Percentiles rank a stretch among this genome's conserved stretches.
phyloP scores from a whole-genome alignment of 306 rosid genomes.

The Lagenaria siceraria region DNA sequence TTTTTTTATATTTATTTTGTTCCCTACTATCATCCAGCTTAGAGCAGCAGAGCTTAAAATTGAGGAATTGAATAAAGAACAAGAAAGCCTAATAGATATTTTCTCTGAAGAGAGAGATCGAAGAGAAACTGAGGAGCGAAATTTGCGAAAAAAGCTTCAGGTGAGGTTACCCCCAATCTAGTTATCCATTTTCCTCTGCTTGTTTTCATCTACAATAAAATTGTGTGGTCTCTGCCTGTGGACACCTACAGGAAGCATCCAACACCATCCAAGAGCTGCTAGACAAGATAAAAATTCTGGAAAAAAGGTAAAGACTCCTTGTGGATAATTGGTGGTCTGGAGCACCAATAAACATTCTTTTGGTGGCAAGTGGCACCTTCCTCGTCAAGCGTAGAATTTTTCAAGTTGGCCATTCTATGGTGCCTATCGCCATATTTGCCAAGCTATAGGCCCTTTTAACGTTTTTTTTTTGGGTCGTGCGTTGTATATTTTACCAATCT shows the following conservation, averaged over 20 bases:
- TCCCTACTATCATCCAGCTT: conserved; percentile 30
- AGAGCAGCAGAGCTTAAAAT: conserved; percentile 32
- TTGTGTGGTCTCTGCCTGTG: background rate
- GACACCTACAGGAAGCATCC: conserved; percentile 55
- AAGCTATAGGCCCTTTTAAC: background rate
- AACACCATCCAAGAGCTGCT: conserved; percentile 55
- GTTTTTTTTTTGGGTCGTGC: background rate
- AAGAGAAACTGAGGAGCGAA: conserved; percentile 50
- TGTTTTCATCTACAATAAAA: background rate
- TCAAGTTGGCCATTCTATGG: too few species aligned
- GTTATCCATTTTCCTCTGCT: background rate
- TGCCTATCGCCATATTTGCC: background rate
- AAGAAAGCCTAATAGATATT: conserved; percentile 59
- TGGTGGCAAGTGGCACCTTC: background rate
- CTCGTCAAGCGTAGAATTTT: background rate
- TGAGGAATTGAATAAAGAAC: conserved; percentile 60
- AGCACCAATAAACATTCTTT: background rate
- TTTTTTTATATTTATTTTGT: background rate
- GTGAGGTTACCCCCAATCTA: conserved; percentile 14
- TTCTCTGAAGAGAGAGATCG: conserved; percentile 83
- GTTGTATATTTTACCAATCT: background rate
- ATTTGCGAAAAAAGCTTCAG: conserved; percentile 63
- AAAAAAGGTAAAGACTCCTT: conserved; percentile 15
- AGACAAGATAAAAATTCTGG: conserved; percentile 44
- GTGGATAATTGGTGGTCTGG: background rate